Base-by-base conservation (phyloP, 208 protist species). In the Crithidia mellificae region DNA sequence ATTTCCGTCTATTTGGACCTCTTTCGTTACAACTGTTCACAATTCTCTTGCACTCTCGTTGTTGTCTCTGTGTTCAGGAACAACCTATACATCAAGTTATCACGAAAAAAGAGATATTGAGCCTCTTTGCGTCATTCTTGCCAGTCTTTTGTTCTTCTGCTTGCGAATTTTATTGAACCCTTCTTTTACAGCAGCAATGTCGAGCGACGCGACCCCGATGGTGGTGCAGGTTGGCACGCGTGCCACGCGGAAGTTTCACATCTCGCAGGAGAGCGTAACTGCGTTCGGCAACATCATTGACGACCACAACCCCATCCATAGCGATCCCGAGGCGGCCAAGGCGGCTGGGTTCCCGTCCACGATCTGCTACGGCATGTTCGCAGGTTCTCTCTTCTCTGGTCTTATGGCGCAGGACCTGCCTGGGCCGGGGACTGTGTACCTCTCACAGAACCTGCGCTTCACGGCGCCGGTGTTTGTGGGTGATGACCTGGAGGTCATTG, bases 261-360 rank as follows among this genome's bases (percentile, higher is more conserved):
- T 94, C 57, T 78, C 55, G 15, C 51, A 73, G 17, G 86, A 86
- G 34, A 88, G 87, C 63, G 87, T 93, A 30, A 84, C 75, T 12
- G 51, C 71, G 6, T 95, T 93, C 77, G 90, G 83, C 9, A 72
- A 81, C 39, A 68, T 95, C 25, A 82, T 92, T 34, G 83, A 81
- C 20, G 90, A 95, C 53, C 73, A 81, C 74, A 95, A 95, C 68
- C 87, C 87, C 25, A 92, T 95, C 51, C 90, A 95, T 68, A 75
- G 72, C 43, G 81, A 91, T 61, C 67, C 68, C 27, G 76, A 46
- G 32, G 84, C 85, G 6, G 88, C 87, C 8, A 84, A 84, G 75
- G 78, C 80, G 17, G 91, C 85, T 22, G 85, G 88, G 0, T 96
- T 96, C 58, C 87, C 85, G 5, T 70, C 65, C 27, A 63, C 80